phyloP scores from a whole-genome alignment of 139 green algal species.

The Chlorella sorokiniana region DNA sequence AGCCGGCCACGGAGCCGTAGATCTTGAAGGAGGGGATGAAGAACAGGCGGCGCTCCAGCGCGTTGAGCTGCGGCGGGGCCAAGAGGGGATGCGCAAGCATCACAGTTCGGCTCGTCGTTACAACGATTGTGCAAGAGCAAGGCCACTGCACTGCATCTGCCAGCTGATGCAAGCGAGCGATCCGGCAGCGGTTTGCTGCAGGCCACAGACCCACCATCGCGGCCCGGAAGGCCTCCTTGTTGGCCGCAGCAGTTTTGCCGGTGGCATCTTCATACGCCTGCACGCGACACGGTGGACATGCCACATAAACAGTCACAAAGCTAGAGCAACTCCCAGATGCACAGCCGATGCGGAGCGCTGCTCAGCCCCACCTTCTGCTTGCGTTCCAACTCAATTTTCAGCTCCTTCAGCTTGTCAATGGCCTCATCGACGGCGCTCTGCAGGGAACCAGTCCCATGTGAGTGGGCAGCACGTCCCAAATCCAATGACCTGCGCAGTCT shows the following conservation, averaged over 20 bases:
- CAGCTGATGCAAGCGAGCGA: no score
- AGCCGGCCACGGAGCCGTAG: conserved; percentile 94
- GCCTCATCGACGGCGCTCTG: conserved; percentile 82
- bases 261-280: conserved; percentile 70
- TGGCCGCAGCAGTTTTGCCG: conserved; percentile 65
- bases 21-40: conserved; percentile 99
- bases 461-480: no score
- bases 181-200: no score
- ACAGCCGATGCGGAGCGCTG: no score
- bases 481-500: no score
- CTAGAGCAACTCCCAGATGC: neutral
- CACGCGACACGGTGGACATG: neutral
- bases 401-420: conserved; percentile 84
- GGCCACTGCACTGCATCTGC: no score
- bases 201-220: conserved; percentile 72
- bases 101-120: no score
- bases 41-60: conserved; percentile 92
- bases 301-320: neutral
- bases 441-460: neutral
- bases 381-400: conserved; percentile 81
- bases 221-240: conserved; percentile 83
- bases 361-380: conserved; percentile 74
- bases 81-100: no score
- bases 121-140: no score
- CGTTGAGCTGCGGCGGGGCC: conserved; percentile 59